Evolutionary conservation across 2,329 filamentous ascomycete species (phyloP).

Genomic region (Elsinoe arachidis): DNA sequence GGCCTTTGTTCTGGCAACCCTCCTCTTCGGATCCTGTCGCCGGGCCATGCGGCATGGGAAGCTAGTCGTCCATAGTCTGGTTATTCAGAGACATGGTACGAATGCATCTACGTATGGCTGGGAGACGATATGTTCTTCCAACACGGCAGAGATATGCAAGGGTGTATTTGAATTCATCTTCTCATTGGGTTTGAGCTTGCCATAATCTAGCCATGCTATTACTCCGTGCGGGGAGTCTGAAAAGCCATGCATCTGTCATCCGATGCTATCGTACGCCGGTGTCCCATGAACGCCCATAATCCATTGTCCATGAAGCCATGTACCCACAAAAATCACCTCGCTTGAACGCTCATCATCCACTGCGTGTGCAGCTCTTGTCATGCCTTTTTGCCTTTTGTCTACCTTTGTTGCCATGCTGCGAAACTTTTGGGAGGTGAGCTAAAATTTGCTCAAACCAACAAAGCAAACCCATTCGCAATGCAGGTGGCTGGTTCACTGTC

Average conservation of each 20-base stretch:
- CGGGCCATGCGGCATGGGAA: neutral
- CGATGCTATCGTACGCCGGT: neutral
- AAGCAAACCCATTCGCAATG: neutral
- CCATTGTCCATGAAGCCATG: neutral
- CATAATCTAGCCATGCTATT: neutral
- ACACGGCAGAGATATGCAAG: neutral
- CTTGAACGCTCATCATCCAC: slow-evolving; percentile 11
- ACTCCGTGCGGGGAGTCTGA: neutral
- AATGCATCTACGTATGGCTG: neutral
- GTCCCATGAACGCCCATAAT: neutral
- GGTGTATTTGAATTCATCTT: neutral
- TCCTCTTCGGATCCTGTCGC: neutral
- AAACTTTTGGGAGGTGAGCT: neutral
- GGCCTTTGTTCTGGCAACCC: neutral
- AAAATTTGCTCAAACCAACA: neutral
- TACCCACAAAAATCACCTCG: slow-evolving; percentile 2
- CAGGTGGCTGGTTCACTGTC: slow-evolving; percentile 21
- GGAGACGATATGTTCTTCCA: neutral
- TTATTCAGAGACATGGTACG: neutral
- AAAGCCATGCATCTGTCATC: slow-evolving; percentile 1
- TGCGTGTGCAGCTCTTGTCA: neutral
- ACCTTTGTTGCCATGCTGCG: neutral
- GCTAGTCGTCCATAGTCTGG: neutral
- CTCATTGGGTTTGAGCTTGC: neutral
- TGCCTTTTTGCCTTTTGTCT: neutral